These are phyloP conservation scores for Cercospora beticola DNA, from an alignment of 2,329 filamentous ascomycete species.

Conservation along the genomic window DNA sequence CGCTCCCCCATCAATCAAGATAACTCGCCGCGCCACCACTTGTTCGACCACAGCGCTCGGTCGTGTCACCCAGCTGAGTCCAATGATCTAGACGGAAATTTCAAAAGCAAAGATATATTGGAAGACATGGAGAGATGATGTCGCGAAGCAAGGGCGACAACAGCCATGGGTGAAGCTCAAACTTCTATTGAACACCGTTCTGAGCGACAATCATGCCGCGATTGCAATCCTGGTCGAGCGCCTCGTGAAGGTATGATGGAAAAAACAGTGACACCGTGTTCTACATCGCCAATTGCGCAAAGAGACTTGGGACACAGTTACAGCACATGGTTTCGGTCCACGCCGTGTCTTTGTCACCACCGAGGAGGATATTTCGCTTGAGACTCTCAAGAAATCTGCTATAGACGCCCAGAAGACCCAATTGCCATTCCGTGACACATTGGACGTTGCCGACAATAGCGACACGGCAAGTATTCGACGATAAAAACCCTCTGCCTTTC, in stretches of 20 bases:
- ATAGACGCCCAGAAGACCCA: neutral
- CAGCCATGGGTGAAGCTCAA: neutral
- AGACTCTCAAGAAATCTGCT: neutral
- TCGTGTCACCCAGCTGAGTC: neutral
- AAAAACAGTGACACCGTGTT: neutral
- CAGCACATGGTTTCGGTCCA: neutral
- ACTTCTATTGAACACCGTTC: slow-evolving; percentile 6
- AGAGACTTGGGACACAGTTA: neutral
- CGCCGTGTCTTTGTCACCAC: neutral
- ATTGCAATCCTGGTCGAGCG: neutral
- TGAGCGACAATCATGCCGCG: neutral
- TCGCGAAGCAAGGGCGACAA: slow-evolving; percentile 4
- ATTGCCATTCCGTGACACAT: neutral
- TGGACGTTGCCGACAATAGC: neutral
- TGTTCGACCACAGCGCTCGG: neutral
- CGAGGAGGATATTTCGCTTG: neutral
- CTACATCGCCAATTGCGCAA: neutral
- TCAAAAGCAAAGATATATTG: neutral
- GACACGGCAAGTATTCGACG: neutral
- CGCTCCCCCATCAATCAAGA: neutral
- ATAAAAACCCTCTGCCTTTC: neutral
- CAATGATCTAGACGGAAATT: neutral
- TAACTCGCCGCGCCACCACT: neutral
- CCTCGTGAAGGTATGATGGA: neutral
- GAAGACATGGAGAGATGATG: neutral